phyloP scores from a whole-genome alignment of 805 yeast species.

The Yamadazyma olivae region DNA sequence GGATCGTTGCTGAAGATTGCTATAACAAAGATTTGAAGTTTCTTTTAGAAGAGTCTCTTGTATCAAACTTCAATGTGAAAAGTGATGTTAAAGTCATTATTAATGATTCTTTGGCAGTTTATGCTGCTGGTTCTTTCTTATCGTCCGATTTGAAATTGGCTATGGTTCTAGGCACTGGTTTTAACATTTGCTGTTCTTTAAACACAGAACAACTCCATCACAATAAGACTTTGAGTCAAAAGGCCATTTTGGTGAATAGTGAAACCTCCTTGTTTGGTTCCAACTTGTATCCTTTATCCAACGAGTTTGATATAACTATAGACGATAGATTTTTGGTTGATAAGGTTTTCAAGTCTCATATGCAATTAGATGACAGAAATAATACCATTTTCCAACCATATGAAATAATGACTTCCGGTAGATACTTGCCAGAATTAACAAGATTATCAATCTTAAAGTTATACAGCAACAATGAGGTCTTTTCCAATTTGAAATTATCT shows the following conservation, averaged over 20 bases:
- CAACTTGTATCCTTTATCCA: conserved; percentile 27
- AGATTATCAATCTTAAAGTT: conserved; percentile 41
- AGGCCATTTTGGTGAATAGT: conserved; percentile 40
- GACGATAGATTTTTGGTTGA: conserved; percentile 21
- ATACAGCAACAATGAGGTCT: conserved; percentile 24
- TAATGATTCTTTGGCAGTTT: conserved; percentile 68
- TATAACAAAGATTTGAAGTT: conserved; percentile 38
- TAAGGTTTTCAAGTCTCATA: conserved; percentile 19
- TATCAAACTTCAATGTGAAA: conserved; percentile 17
- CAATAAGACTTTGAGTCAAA: conserved; percentile 11
- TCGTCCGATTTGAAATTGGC: conserved; percentile 43
- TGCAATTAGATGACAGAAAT: conserved; percentile 19
- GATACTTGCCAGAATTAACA: conserved; percentile 54
- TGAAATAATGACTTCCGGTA: conserved; percentile 53
- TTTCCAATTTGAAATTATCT: conserved; percentile 14
- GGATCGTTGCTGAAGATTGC: conserved; percentile 41
- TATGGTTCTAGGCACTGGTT: conserved; percentile 67
- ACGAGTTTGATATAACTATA: conserved; percentile 38
- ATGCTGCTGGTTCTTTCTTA: conserved; percentile 47
- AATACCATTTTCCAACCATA: conserved; percentile 49
- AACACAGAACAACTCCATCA: conserved; percentile 15
- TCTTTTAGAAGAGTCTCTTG: conserved; percentile 36
- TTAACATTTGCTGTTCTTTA: conserved; percentile 50
- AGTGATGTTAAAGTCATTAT: conserved; percentile 45
- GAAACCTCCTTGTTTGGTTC: conserved; percentile 57